Evolutionary conservation across 2,329 filamentous ascomycete species (phyloP).

Genomic region (Aspergillus amoenus): DNA sequence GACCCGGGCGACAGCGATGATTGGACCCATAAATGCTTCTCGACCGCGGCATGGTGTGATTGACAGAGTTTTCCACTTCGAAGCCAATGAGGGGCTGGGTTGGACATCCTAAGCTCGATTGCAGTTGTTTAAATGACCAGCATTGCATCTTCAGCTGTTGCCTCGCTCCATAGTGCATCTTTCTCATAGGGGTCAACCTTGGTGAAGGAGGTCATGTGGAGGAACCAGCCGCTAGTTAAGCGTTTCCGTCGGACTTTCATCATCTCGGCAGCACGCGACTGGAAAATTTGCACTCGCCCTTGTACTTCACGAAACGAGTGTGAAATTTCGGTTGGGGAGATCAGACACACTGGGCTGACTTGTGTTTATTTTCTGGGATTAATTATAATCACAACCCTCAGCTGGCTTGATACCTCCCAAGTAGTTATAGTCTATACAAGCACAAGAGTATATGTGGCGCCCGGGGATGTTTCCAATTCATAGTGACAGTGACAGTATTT

Average conservation of each 20-base stretch:
- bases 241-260: conserved; percentile 4
- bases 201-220: conserved; percentile 5
- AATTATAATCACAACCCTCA: neutral
- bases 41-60: conserved; percentile 1
- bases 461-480: neutral
- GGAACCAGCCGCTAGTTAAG: conserved; percentile 4
- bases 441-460: neutral
- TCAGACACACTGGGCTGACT: neutral
- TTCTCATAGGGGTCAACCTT: neutral
- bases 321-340: neutral
- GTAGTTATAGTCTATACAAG: neutral
- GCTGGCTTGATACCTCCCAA: neutral
- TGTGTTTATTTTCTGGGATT: neutral
- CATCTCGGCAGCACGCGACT: conserved; percentile 12
- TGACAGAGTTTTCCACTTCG: neutral
- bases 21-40: neutral
- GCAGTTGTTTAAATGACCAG: neutral
- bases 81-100: neutral
- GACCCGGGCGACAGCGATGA: neutral
- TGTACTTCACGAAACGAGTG: neutral
- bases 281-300: conserved; percentile 7
- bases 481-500: neutral
- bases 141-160: neutral
- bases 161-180: neutral
- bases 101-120: neutral